phyloP scores from a whole-genome alignment of 2,329 filamentous ascomycete genomes.

The Laburnicola sp. region DNA sequence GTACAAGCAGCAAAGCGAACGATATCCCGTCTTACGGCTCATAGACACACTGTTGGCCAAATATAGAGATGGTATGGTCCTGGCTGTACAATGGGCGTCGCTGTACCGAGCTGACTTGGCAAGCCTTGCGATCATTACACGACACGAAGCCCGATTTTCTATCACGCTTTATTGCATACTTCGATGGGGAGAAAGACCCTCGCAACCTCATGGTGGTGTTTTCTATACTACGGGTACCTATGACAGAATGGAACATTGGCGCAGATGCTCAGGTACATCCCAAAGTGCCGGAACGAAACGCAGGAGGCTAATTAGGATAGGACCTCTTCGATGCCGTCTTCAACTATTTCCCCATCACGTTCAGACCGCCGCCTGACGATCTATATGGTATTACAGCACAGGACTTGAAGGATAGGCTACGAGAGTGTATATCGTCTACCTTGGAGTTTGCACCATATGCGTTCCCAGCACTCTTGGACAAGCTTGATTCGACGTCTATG shows the following conservation, averaged over 20 bases:
- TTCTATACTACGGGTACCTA: constrained; percentile 66
- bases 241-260: constrained; percentile 68
- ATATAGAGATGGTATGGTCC: constrained; percentile 57
- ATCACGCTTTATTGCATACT: constrained; percentile 64
- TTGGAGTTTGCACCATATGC: constrained; percentile 66
- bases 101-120: constrained; percentile 14
- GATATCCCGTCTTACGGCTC: constrained; percentile 65
- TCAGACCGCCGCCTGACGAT: constrained; percentile 69
- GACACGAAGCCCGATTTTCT: constrained; percentile 58
- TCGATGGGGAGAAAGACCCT: constrained; percentile 70
- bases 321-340: constrained; percentile 69
- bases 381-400: constrained; percentile 71
- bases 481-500: constrained; percentile 68
- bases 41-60: constrained; percentile 64
- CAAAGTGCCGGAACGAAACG: neutral
- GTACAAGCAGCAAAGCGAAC: constrained; percentile 62
- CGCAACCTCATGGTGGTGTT: constrained; percentile 72
- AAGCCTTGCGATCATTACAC: constrained; percentile 53
- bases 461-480: constrained; percentile 69
- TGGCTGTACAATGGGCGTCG: neutral
- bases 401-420: constrained; percentile 65
- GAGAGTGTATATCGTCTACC: constrained; percentile 66
- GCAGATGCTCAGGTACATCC: constrained; percentile 59
- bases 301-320: constrained; percentile 19
- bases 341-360: constrained; percentile 74